Evolutionary conservation across 73 alveolate genomes (phyloP).

Genomic region (Paraurostyla sp.): DNA sequence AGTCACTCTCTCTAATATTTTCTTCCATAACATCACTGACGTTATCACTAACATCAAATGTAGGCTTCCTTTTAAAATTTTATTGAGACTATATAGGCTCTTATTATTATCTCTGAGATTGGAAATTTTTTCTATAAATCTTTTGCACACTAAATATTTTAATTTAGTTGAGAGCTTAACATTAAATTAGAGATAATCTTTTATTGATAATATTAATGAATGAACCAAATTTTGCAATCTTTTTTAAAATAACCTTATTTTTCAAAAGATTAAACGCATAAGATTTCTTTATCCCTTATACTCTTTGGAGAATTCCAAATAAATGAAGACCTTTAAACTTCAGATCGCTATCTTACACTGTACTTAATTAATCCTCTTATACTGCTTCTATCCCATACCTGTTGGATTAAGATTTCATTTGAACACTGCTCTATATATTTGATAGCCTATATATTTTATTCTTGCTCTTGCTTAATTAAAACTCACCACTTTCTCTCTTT

Average conservation of each 20-base stretch:
- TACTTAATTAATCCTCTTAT: no score
- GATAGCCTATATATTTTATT: no score
- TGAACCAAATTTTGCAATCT: background rate
- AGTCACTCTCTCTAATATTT: slow-evolving; percentile 24
- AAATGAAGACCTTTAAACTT: no score
- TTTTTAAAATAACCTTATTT: background rate
- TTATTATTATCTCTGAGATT: background rate
- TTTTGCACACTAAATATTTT: background rate
- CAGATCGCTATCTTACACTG: no score
- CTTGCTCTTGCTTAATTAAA: no score
- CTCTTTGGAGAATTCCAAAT: background rate
- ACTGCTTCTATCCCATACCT: no score
- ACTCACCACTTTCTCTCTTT: no score
- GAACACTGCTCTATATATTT: no score
- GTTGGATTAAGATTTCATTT: no score
- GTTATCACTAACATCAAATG: background rate
- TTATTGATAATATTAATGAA: background rate
- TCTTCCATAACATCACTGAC: slow-evolving; percentile 54
- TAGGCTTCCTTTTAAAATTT: background rate
- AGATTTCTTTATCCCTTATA: background rate
- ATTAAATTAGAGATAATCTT: background rate
- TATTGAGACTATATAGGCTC: background rate
- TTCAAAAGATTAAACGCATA: background rate
- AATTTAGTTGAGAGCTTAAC: background rate
- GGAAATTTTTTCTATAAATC: background rate